Evolutionary conservation across 1,284 basidiomycete species (phyloP), one percentile per base, ranked within the genome.

Genomic region (Sparassis latifolia): DNA sequence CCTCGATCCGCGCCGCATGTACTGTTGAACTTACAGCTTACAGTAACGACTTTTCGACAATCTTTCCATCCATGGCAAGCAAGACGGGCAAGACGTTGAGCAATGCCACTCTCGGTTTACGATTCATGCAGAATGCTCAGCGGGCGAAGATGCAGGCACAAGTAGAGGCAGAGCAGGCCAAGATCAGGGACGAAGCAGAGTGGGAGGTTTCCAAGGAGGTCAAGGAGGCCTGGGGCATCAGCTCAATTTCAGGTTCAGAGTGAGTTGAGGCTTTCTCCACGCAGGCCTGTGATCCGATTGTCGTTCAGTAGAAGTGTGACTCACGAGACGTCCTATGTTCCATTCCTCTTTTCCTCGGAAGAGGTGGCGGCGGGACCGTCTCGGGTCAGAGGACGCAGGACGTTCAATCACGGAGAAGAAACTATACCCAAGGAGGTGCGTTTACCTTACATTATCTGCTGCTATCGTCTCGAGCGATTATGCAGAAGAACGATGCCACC

Each of bases 121-220:
- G 79, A 4, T 89, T 89, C 62, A 89, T 89, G 86, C 84, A 86
- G 66, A 86, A 85, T 70, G 81, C 83, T 0, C 75, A 77, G 2
- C 73, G 77, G 4, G 70, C 75, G 10, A 78, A 84, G 54, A 71
- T 80, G 33, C 63, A 77, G 30, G 69, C 76, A 5, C 72, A 73
- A 51, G 72, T 76, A 4, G 72, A 79, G 54, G 65, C 75, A 1
- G 76, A 80, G 44, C 73, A 76, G 51, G 78, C 80, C 2, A 73
- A 74, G 58, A 71, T 83, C n/a, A 74, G 77, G 58, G 84, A 86
- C 56, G 83, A 86, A 44, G 80, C 77, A 0, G 73, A 82, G 58
- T 89, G 86, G 86, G 78, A 85, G 59, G 73, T 89, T 10, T 66
- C 80, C 10, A 68, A 72, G 51, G 76, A 78, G 44, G 65, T 80